These are phyloP conservation scores for Penicillium dipodomyicola DNA, from an alignment of 495 filamentous ascomycete species.

Conservation along the genomic window DNA sequence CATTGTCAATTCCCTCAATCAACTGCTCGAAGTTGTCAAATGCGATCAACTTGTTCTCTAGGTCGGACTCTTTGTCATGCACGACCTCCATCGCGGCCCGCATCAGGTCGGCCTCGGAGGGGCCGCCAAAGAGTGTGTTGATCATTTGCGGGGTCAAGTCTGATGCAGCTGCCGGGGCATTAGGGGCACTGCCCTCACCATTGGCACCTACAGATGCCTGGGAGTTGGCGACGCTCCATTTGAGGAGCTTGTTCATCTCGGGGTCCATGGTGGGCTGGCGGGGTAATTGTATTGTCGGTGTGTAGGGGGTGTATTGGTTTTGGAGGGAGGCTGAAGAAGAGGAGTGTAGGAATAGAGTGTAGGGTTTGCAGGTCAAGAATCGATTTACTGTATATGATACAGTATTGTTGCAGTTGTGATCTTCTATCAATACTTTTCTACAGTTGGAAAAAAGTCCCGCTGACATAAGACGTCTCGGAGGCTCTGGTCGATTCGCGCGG, in stretches of 20 bases:
- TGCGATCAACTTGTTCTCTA: conserved; percentile 78
- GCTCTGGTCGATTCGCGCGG: conserved; percentile 24
- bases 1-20: conserved; percentile 90
- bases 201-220: conserved; percentile 17
- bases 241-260: conserved; percentile 74
- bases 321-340: not conserved
- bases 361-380: not conserved
- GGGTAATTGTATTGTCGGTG: not conserved
- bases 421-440: not conserved
- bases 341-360: not conserved
- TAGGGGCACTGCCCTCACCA: conserved; percentile 29
- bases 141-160: conserved; percentile 64
- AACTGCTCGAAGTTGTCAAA: conserved; percentile 97
- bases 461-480: conserved; percentile 15
- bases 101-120: conserved; percentile 89
- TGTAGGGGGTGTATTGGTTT: conserved; percentile 13
- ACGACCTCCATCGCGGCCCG: conserved; percentile 74
- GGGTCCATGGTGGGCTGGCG: conserved; percentile 48
- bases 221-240: conserved; percentile 90
- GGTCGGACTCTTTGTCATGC: conserved; percentile 55
- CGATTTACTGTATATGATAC: not conserved
- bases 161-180: conserved; percentile 39
- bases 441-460: not conserved
- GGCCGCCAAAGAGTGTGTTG: conserved; percentile 71
- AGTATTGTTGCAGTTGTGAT: not conserved